Percentiles rank a stretch among this genome's conserved stretches.
phyloP scores from a whole-genome alignment of 305 asterid genomes.

The Solanum hybrid region DNA sequence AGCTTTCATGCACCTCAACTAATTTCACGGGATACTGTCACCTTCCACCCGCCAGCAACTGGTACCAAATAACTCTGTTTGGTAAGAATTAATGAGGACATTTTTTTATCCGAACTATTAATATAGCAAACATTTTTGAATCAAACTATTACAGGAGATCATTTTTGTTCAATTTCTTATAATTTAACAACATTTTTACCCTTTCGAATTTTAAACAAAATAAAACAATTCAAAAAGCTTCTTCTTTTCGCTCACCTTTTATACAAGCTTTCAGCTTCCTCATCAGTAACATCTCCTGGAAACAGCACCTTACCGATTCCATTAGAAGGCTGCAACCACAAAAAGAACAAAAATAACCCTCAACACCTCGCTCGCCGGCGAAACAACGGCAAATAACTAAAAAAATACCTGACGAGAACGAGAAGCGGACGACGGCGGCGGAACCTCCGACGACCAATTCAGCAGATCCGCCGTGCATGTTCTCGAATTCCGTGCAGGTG shows the following conservation, averaged over 20 bases:
- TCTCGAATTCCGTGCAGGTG: conserved; percentile 42
- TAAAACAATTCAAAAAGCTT: not conserved
- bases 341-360: not conserved
- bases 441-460: conserved; percentile 34
- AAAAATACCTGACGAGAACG: conserved; percentile 25
- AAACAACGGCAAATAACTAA: not conserved
- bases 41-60: not conserved
- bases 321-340: conserved; percentile 39
- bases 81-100: not conserved
- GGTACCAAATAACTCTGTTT: not conserved
- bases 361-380: not conserved
- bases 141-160: not conserved
- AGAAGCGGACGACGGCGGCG: conserved; percentile 13
- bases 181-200: not conserved
- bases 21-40: not conserved
- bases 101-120: not conserved
- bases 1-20: not conserved
- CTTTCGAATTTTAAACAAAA: not conserved
- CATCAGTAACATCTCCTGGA: conserved; percentile 77
- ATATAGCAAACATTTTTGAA: not conserved
- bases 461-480: conserved; percentile 50
- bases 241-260: conserved; percentile 31
- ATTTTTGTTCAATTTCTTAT: not conserved
- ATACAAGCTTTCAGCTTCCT: conserved; percentile 71
- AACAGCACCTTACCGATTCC: conserved; percentile 62